These are phyloP conservation scores for Calonectria montana DNA, from an alignment of 2,329 filamentous ascomycete species.

Conservation along the genomic window DNA sequence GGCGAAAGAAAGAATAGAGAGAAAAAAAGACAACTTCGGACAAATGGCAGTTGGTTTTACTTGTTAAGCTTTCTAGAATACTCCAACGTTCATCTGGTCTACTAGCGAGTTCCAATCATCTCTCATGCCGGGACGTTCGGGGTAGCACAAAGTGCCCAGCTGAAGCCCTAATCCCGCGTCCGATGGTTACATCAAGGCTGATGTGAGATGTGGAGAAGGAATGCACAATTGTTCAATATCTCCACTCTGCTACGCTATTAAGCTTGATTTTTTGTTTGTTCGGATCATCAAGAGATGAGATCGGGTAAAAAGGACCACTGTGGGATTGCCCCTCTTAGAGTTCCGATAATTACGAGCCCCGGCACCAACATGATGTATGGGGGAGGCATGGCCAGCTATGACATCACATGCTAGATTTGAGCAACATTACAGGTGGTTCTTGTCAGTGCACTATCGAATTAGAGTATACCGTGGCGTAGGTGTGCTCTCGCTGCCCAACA, in stretches of 20 bases:
- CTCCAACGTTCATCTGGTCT: background rate
- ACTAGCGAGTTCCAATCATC: background rate
- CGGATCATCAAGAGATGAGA: background rate
- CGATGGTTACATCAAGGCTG: conserved; percentile 4
- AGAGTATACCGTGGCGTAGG: background rate
- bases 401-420: conserved; percentile 6
- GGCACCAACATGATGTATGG: background rate
- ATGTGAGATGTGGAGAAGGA: conserved; percentile 2
- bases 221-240: background rate
- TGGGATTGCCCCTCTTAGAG: background rate
- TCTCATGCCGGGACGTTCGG: background rate
- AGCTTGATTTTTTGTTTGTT: background rate
- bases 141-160: background rate
- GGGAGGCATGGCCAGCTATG: background rate
- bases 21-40: background rate
- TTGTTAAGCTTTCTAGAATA: background rate
- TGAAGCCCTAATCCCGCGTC: background rate
- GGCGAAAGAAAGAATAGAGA: background rate
- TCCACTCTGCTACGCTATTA: background rate
- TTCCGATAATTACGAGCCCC: background rate
- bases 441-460: background rate
- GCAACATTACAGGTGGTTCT: background rate
- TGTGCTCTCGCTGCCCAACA: background rate
- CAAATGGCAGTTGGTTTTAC: background rate
- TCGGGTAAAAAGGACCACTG: background rate